Conservation (phyloP, 208 protist species). For the Wallacemonas rigidus region DNA sequence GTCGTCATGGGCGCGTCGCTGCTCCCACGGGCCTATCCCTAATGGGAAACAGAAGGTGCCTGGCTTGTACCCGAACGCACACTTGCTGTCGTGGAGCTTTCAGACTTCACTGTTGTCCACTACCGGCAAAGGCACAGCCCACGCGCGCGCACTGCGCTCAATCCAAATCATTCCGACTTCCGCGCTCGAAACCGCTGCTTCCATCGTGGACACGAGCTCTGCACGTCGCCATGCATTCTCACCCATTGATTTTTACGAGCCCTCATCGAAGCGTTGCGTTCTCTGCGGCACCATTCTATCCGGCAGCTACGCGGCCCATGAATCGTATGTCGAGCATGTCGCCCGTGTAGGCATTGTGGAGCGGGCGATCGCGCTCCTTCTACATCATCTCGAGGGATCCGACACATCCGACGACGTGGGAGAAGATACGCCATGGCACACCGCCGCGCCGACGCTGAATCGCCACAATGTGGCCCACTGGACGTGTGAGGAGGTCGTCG, state of each 20-base stretch:
- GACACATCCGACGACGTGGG: no score
- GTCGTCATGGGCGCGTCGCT: no score
- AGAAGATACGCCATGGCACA: no score
- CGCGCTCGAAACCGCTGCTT: background rate
- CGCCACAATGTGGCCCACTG: slow-evolving; percentile 15
- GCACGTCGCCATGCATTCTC: background rate
- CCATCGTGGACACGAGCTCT: background rate
- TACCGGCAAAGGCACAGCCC: background rate
- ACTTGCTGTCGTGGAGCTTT: slow-evolving; percentile 11
- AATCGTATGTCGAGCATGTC: slow-evolving; percentile 39
- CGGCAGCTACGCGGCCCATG: slow-evolving; percentile 43
- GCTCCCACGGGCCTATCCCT: no score
- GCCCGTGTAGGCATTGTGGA: slow-evolving; percentile 61
- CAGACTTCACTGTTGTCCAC: background rate
- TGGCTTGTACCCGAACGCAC: slow-evolving; percentile 8
- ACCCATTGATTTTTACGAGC: slow-evolving; percentile 28
- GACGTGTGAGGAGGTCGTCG: slow-evolving; percentile 29
- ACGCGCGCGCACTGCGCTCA: background rate
- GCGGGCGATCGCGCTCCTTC: slow-evolving; percentile 38
- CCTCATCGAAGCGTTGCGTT: slow-evolving; percentile 22
- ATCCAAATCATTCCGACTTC: background rate
- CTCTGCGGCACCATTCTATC: slow-evolving; percentile 27
- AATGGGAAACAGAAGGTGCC: no score
- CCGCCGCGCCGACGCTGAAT: background rate
- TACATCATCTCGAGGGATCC: slow-evolving; percentile 30